A percentile compares a stretch with the other conserved stretches of the same genome.
Conservation (phyloP, 2,329 filamentous ascomycete species). For the Chrysosporium queenslandicum region DNA sequence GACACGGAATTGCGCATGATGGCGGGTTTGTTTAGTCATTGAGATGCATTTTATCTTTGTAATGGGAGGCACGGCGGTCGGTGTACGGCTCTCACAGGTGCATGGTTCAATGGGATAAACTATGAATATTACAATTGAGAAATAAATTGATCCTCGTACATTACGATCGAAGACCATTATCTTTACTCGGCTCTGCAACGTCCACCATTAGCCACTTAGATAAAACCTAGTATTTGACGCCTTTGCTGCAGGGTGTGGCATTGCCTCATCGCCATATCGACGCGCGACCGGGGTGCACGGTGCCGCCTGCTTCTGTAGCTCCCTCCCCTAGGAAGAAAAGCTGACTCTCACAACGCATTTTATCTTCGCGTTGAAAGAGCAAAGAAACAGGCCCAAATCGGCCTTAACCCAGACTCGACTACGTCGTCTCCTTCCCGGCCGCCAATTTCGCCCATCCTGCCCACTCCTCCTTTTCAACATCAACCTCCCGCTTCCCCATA, state of each 20-base stretch:
- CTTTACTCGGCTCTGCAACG: not conserved
- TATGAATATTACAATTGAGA: not conserved
- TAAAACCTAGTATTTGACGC: too few relatives aligned
- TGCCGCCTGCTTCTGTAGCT: not conserved
- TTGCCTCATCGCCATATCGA: not conserved
- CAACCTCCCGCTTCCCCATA: slow-evolving; percentile 37
- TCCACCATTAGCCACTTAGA: too few relatives aligned
- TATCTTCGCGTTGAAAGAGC: not conserved
- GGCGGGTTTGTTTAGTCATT: slow-evolving; percentile 1
- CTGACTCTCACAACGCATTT: not conserved
- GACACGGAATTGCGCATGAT: not conserved
- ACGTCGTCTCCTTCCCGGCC: not conserved
- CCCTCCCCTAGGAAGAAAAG: not conserved
- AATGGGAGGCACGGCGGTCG: slow-evolving; percentile 4
- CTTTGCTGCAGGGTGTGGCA: not conserved
- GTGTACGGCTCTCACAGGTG: slow-evolving; percentile 7
- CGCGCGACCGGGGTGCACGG: not conserved
- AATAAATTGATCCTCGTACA: not conserved
- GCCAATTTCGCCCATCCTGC: slow-evolving; percentile 21
- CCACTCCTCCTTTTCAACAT: slow-evolving; percentile 31
- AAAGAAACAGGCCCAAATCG: not conserved
- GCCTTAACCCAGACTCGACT: too few relatives aligned
- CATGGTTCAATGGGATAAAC: slow-evolving; percentile 10
- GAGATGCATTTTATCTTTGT: slow-evolving; percentile 1
- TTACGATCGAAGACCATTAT: not conserved